A percentile compares a stretch with the other conserved stretches of the same genome.
Conservation (phyloP, 2,329 filamentous ascomycete genomes). For the Paracoccidioides lutzii region DNA sequence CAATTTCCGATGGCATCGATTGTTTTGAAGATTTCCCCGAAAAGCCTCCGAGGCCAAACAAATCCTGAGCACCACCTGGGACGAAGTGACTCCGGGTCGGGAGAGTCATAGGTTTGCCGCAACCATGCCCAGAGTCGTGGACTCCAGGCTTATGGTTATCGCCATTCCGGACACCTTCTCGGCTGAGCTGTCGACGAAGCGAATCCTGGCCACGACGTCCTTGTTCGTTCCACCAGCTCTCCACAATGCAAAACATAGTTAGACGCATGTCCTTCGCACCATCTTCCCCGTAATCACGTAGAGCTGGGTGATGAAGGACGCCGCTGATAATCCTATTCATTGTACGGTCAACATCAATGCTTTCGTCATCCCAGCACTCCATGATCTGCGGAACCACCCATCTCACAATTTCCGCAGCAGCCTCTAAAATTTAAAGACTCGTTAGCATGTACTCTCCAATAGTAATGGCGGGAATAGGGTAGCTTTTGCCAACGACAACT, state of each 20-base stretch:
- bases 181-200: conserved; percentile 62
- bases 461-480: neutral
- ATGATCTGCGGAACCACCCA: conserved; percentile 89
- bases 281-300: conserved; percentile 56
- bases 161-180: conserved; percentile 61
- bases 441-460: conserved; percentile 33
- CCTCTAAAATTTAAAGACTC: neutral
- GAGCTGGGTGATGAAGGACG: conserved; percentile 78
- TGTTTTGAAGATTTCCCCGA: conserved; percentile 11
- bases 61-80: conserved; percentile 18
- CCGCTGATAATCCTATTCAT: conserved; percentile 67
- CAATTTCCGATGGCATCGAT: conserved; percentile 24
- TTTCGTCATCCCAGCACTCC: conserved; percentile 70
- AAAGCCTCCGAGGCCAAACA: conserved; percentile 25
- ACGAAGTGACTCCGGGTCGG: conserved; percentile 38
- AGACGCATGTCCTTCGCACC: conserved; percentile 58
- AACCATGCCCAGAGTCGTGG: conserved; percentile 73
- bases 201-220: conserved; percentile 49
- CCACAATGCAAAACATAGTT: conserved; percentile 66
- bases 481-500: neutral
- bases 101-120: conserved; percentile 66
- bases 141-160: conserved; percentile 81
- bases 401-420: conserved; percentile 46
- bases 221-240: conserved; percentile 70
- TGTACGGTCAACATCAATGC: conserved; percentile 53